Evolutionary conservation across 306 rosid species (phyloP), one percentile per base, ranked within the genome.

Genomic region (Datisca glomerata): DNA sequence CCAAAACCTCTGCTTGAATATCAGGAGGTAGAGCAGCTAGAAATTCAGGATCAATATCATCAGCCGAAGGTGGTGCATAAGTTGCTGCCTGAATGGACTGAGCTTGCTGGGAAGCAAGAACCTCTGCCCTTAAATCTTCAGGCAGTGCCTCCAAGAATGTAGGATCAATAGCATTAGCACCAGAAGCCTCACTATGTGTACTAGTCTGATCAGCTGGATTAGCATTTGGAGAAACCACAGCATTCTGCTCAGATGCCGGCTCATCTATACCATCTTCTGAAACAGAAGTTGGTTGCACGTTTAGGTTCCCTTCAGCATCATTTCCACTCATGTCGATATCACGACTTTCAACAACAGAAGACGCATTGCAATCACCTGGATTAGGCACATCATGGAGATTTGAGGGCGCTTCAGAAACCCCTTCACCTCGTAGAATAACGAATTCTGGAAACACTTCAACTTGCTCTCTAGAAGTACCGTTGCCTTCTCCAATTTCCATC

Each of bases 21-120:
- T 80, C 96, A 29, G 82, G 98, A 52, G 98, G 98, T 78, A 91
- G 98, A 52, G 98, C 98, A 39, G 98, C 98, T 71, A 91, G 71
- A 51, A 91, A 91, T 60, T 91, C 98, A 0, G 98, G 98, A 60
- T 91, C 98, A 73, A 91, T 91, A 68, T 91, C 96, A 11, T 85
- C 94, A 0, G 68, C 96, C 40, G 86, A 74, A 63, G 95, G 93
- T 29, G 96, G 81, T 4, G 86, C 92, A 75, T 70, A 70, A 15
- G 77, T 55, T 51, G 98, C 85, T 51, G 96, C 86, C 40, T 80
- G 98, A 67, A 79, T 67, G 16, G 96, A 64, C 39, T 84, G 98
- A 64, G 92, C 85, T 85, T 84, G 98, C 75, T 91, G 98, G 21
- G 96, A 80, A 56, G 98, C 96, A 51, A 91, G 75, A 57, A 91